Conservation (phyloP, 2,329 filamentous ascomycete genomes). For the Colletotrichum lupini region DNA sequence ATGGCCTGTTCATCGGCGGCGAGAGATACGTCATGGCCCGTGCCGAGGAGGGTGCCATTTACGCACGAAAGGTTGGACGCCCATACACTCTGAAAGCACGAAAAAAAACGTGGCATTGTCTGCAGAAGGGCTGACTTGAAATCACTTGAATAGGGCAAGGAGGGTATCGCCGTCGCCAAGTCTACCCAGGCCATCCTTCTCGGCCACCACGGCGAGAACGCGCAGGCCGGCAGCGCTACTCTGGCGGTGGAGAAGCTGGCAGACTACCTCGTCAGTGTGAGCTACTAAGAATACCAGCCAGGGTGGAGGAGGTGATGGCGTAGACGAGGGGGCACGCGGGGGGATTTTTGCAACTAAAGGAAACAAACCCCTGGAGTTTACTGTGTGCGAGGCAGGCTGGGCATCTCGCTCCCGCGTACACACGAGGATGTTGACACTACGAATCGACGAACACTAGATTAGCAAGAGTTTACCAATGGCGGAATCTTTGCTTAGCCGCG, state of each 20-base stretch:
- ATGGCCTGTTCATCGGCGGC: slow-evolving; percentile 80
- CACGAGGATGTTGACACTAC: slow-evolving; percentile 34
- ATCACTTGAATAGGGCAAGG: slow-evolving; percentile 67
- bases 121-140: slow-evolving; percentile 1
- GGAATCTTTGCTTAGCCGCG: slow-evolving; percentile 32
- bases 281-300: slow-evolving; percentile 71
- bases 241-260: slow-evolving; percentile 84
- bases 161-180: slow-evolving; percentile 86
- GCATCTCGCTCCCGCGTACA: slow-evolving; percentile 33
- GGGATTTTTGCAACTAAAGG: slow-evolving; percentile 1
- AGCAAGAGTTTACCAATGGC: slow-evolving; percentile 35
- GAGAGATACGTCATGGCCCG: slow-evolving; percentile 83
- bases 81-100: slow-evolving; percentile 19
- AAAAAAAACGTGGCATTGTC: background rate
- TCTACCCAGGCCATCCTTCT: slow-evolving; percentile 90
- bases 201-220: slow-evolving; percentile 82
- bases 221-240: slow-evolving; percentile 80
- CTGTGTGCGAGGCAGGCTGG: slow-evolving; percentile 33
- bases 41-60: slow-evolving; percentile 82
- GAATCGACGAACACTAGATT: slow-evolving; percentile 36
- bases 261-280: slow-evolving; percentile 84
- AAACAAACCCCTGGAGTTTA: slow-evolving; percentile 11
- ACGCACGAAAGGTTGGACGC: slow-evolving; percentile 81
- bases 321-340: slow-evolving; percentile 1
- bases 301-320: slow-evolving; percentile 15